Percentiles rank a stretch among this genome's conserved stretches.
Evolutionary conservation across 163 green algal species (phyloP).

Genomic region (Scenedesmus sp.): DNA sequence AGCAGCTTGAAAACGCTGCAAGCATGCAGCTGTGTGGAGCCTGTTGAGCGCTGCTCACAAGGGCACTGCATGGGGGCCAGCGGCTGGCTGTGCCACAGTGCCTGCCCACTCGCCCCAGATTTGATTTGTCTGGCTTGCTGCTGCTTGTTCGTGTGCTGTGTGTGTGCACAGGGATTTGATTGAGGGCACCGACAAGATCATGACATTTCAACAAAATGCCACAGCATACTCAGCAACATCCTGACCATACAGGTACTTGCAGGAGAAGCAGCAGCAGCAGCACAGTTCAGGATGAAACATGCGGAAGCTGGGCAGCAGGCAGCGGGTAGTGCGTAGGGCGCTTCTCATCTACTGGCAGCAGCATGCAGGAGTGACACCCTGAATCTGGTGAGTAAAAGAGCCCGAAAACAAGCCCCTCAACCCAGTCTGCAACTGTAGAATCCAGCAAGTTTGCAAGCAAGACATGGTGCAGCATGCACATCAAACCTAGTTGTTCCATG

Average conservation of each 20-base stretch:
- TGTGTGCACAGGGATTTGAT: conserved; percentile 89
- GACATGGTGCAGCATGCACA: background rate
- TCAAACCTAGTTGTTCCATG: too few species aligned
- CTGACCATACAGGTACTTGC: conserved; percentile 73
- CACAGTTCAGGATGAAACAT: background rate
- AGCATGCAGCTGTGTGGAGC: background rate
- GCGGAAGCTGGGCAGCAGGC: too few species aligned
- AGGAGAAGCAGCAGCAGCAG: conserved; percentile 1
- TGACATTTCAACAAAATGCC: conserved; percentile 87
- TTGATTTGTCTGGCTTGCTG: background rate
- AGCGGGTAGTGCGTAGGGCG: too few species aligned
- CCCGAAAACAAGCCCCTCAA: too few species aligned
- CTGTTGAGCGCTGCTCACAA: background rate
- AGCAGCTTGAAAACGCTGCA: background rate
- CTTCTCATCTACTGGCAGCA: too few species aligned
- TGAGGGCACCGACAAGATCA: conserved; percentile 93
- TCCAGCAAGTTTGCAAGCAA: background rate
- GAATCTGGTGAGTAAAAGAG: too few species aligned
- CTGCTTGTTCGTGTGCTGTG: background rate
- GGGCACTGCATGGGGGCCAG: too few species aligned
- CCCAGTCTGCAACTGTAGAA: background rate
- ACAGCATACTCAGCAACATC: conserved; percentile 81
- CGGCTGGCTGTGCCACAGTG: too few species aligned
- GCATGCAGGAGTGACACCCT: too few species aligned
- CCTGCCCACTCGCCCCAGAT: too few species aligned